Evolutionary conservation across 1,139 yeast genomes (phyloP), one percentile per base, ranked within the genome.

Genomic region (Magnusiomyces starmeri): DNA sequence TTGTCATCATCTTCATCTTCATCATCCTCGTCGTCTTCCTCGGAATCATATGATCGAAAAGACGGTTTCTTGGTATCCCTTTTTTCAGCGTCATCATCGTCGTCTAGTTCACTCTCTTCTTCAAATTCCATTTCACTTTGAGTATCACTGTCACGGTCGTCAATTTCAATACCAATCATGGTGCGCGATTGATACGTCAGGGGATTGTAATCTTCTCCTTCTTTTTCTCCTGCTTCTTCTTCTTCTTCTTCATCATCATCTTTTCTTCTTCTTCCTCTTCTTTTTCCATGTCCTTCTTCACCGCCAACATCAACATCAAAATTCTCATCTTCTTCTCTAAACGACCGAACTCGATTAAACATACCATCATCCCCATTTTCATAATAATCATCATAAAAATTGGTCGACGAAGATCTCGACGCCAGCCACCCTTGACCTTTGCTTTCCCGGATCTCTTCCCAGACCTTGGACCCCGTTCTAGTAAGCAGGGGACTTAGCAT

Each of bases 391-490:
- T 40, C 27, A 21, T 46, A 48, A 41, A 59, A 47, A 2, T 54
- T 54, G 3, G 61, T 53, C 9, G 62, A 54, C 16, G 56, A 50
- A 6, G 56, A 53, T 21, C 62, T 50, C 18, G 60, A 48, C 4
- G 57, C 58, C 41, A 62, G 53, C 63, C 64, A 60, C 49, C 61
- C 54, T 42, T 60, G 63, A 26, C 66, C 66, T 51, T 60, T 61
- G 35, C 56, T 54, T 48, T 61, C 64, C 9, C 62, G 58, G 4
- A 61, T 54, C 26, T 60, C 63, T 44, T 62, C 65, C 65, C 65
- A 62, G 18, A 63, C 56, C 39, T 59, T 50, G 3, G 66, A 63
- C 1, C 64, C 66, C 1, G 65, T 59, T 2, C 65, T 58, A 37
- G 53, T 52, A n/a, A 62, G 51, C 44, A 61, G 51, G 25, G 56